Conservation (phyloP, 108 stramenopile species). For the Hondaea fermentalgiana region DNA sequence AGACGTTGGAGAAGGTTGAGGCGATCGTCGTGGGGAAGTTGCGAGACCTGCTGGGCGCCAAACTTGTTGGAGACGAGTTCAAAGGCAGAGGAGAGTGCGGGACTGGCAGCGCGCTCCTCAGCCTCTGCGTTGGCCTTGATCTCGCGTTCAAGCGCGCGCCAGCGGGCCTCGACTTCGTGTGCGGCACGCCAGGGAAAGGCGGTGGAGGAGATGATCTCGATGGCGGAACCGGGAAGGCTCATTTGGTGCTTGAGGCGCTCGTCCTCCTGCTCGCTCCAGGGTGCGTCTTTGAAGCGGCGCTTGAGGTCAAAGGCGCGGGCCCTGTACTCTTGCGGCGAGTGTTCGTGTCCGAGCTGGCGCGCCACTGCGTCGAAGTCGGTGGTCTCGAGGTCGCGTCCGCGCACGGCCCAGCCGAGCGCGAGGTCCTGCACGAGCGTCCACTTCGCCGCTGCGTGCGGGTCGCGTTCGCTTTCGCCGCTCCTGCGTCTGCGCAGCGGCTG, state of each 20-base stretch:
- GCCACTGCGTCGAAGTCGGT: not conserved
- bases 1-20: not conserved
- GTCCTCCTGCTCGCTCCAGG: not conserved
- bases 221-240: not conserved
- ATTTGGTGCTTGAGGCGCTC: not conserved
- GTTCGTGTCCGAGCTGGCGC: not conserved
- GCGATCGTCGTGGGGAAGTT: not conserved
- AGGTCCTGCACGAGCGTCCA: not conserved
- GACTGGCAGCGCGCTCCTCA: not conserved
- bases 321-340: not conserved
- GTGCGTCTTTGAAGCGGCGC: not conserved
- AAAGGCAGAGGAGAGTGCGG: too few species aligned
- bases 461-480: too few species aligned
- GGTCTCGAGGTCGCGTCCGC: not conserved
- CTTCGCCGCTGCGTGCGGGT: too few species aligned
- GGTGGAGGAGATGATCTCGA: not conserved
- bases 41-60: not conserved
- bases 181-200: not conserved
- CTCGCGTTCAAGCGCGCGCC: not conserved
- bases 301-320: not conserved
- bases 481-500: too few species aligned
- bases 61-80: too few species aligned
- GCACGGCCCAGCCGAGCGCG: not conserved
- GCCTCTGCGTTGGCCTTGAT: not conserved
- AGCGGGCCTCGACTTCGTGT: not conserved